Evolutionary conservation across 768 basidiomycete genomes (phyloP).

Genomic region (Leccinum aurantiacum): DNA sequence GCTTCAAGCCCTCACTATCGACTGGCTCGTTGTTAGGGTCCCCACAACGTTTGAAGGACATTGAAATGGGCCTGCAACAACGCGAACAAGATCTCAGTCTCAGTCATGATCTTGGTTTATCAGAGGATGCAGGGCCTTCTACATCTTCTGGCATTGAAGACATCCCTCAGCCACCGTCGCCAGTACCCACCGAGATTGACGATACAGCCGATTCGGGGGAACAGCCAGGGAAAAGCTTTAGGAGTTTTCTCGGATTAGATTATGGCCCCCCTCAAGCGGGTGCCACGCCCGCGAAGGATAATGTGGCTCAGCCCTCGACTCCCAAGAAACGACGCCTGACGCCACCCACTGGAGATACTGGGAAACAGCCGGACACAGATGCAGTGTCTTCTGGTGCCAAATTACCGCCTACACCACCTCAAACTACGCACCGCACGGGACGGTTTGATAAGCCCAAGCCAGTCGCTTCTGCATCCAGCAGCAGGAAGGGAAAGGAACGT

Average conservation of each 20-base stretch:
- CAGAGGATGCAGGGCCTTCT: slow-evolving; percentile 6
- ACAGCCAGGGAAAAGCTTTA: slow-evolving; percentile 15
- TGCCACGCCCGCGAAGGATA: background rate
- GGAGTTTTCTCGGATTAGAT: slow-evolving; percentile 26
- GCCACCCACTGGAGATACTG: background rate
- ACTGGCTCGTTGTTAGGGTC: slow-evolving; percentile 1
- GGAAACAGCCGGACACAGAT: background rate
- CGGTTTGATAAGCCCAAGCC: background rate
- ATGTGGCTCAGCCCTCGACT: slow-evolving; percentile 23
- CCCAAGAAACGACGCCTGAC: slow-evolving; percentile 24
- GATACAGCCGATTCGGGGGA: slow-evolving; percentile 16
- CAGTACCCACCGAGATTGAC: slow-evolving; percentile 26
- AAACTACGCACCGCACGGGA: slow-evolving; percentile 19
- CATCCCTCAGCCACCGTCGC: slow-evolving; percentile 27
- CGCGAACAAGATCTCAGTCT: slow-evolving; percentile 16
- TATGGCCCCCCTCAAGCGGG: slow-evolving; percentile 11
- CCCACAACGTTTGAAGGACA: slow-evolving; percentile 16
- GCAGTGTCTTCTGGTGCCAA: background rate
- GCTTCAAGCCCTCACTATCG: background rate
- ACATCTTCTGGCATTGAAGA: background rate
- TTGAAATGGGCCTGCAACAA: slow-evolving; percentile 18
- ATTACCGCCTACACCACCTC: slow-evolving; percentile 28
- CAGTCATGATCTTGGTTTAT: slow-evolving; percentile 5
- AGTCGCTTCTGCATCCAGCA: slow-evolving; percentile 11
- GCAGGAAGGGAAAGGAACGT: slow-evolving; percentile 31